phyloP scores from a whole-genome alignment of 2,329 filamentous ascomycete species.

The Neopestalotiopsis sp. region DNA sequence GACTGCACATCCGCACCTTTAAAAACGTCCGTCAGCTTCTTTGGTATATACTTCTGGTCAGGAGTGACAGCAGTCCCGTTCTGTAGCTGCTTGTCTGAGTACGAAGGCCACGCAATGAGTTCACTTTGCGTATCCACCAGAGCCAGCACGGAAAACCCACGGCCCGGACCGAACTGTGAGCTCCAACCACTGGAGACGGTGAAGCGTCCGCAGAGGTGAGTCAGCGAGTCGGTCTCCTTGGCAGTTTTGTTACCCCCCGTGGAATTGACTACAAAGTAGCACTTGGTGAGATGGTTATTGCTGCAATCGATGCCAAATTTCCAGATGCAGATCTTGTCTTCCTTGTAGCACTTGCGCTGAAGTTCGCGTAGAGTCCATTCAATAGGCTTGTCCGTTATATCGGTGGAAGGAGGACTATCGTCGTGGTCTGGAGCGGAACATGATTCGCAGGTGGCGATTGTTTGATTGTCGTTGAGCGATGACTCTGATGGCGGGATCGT shows the following conservation, averaged over 20 bases:
- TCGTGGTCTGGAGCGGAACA: neutral
- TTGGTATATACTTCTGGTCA: neutral
- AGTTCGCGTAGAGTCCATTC: constrained; percentile 48
- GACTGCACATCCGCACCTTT: neutral
- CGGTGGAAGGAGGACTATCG: neutral
- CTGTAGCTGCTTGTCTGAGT: neutral
- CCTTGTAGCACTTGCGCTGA: constrained; percentile 43
- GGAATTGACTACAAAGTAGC: constrained; percentile 42
- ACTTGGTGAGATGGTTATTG: constrained; percentile 35
- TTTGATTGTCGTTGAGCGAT: too few species aligned
- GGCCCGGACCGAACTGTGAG: neutral
- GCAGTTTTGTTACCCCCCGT: constrained; percentile 27
- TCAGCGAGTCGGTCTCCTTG: constrained; percentile 44
- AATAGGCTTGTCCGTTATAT: constrained; percentile 15
- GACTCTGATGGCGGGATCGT: too few species aligned
- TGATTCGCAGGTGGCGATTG: too few species aligned
- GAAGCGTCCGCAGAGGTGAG: constrained; percentile 14
- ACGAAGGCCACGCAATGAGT: neutral
- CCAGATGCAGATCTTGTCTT: constrained; percentile 45
- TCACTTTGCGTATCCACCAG: neutral
- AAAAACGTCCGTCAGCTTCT: neutral
- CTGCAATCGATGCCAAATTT: constrained; percentile 46
- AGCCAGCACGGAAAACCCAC: constrained; percentile 1
- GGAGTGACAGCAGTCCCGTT: neutral
- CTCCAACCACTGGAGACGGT: neutral